phyloP scores from a whole-genome alignment of 2,329 filamentous ascomycete species.

The Graphilbum ipis-grandicollis region DNA sequence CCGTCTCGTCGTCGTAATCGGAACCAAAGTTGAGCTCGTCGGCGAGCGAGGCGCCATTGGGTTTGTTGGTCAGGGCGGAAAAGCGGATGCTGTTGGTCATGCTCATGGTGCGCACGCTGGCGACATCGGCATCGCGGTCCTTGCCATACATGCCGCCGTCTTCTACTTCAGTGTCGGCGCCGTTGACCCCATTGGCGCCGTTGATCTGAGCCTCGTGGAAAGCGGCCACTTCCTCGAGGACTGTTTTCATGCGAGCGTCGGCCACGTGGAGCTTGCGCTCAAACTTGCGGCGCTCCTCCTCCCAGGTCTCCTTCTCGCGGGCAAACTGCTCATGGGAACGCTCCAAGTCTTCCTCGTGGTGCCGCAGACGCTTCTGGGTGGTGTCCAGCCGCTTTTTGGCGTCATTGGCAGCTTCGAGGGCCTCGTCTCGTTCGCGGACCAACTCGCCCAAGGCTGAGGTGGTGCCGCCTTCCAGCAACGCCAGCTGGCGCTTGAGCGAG shows the following conservation, averaged over 20 bases:
- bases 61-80: constrained; percentile 33
- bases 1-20: constrained; percentile 54
- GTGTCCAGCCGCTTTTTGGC: constrained; percentile 60
- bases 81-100: constrained; percentile 56
- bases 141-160: constrained; percentile 23
- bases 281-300: constrained; percentile 61
- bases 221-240: constrained; percentile 72
- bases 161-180: constrained; percentile 40
- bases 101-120: constrained; percentile 58
- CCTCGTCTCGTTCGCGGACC: constrained; percentile 70
- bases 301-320: constrained; percentile 70
- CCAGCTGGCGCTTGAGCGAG: constrained; percentile 68
- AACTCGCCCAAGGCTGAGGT: constrained; percentile 73
- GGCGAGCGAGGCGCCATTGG: constrained; percentile 60
- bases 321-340: constrained; percentile 67
- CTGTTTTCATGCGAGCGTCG: constrained; percentile 65
- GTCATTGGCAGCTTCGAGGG: constrained; percentile 54
- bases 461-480: constrained; percentile 74
- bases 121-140: constrained; percentile 49
- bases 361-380: constrained; percentile 59
- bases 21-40: constrained; percentile 82
- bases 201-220: constrained; percentile 39
- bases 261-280: constrained; percentile 83
- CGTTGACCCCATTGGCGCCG: constrained; percentile 12
- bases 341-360: constrained; percentile 68